Evolutionary conservation across 2,329 filamentous ascomycete species (phyloP).

Genomic region (Diaporthe eres): DNA sequence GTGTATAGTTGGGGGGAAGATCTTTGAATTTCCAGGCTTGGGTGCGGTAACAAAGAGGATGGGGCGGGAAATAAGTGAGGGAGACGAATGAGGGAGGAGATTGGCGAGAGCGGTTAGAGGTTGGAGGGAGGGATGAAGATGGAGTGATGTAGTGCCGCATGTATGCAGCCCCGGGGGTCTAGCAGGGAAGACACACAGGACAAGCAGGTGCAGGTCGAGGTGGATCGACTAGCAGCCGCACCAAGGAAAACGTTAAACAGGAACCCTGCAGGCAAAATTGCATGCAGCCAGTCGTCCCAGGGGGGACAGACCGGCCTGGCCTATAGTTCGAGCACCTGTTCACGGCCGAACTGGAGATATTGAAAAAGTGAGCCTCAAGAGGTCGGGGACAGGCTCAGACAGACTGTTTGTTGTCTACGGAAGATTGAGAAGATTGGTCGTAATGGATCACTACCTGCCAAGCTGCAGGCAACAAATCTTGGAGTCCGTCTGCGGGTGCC

Average conservation of each 20-base stretch:
- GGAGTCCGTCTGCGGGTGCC: too few species aligned
- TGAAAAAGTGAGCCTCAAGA: not conserved
- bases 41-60: not conserved
- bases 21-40: not conserved
- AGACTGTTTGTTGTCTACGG: not conserved
- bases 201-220: slow-evolving; percentile 9
- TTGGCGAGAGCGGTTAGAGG: slow-evolving; percentile 35
- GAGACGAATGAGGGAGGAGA: slow-evolving; percentile 36
- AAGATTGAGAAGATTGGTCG: too few species aligned
- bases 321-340: slow-evolving; percentile 7
- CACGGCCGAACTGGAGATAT: not conserved
- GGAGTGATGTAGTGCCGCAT: slow-evolving; percentile 9
- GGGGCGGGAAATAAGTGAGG: slow-evolving; percentile 2
- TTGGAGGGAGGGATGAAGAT: slow-evolving; percentile 29
- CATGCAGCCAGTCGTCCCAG: slow-evolving; percentile 4
- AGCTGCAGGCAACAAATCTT: not conserved
- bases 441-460: too few species aligned
- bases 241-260: slow-evolving; percentile 33
- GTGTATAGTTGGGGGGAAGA: not conserved
- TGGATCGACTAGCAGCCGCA: slow-evolving; percentile 33
- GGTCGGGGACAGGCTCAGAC: not conserved
- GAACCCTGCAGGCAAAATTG: slow-evolving; percentile 30
- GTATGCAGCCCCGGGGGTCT: slow-evolving; percentile 24
- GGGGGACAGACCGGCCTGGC: not conserved
- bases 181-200: not conserved